Evolutionary conservation across 257 asterid species (phyloP).

Genomic region (Scutellaria galericulata): DNA sequence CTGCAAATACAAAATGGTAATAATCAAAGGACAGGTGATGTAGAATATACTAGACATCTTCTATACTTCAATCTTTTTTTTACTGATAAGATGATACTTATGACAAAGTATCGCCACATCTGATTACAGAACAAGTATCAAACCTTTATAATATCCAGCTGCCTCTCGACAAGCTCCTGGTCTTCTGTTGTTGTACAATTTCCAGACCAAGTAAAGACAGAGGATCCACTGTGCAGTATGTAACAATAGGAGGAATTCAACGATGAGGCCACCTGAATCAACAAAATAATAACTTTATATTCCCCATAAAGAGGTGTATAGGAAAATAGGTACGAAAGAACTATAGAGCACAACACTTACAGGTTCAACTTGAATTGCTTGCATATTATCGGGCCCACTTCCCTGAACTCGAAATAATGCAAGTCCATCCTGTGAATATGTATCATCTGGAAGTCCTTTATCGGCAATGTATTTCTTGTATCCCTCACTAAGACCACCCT

Average conservation of each 20-base stretch:
- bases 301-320: neutral
- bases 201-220: conserved; percentile 75
- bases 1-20: conserved; percentile 46
- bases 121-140: conserved; percentile 29
- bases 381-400: conserved; percentile 73
- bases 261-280: conserved; percentile 72
- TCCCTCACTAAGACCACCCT: conserved; percentile 78
- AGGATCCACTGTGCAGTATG: conserved; percentile 63
- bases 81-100: conserved; percentile 5
- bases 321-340: conserved; percentile 15
- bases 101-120: conserved; percentile 14
- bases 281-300: conserved; percentile 26
- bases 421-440: conserved; percentile 57
- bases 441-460: conserved; percentile 69
- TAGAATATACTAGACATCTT: neutral
- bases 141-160: conserved; percentile 73
- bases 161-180: conserved; percentile 84
- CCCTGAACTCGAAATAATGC: conserved; percentile 87
- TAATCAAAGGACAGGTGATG: conserved; percentile 28
- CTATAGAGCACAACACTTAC: conserved; percentile 45
- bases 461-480: conserved; percentile 59
- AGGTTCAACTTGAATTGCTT: conserved; percentile 89
- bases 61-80: conserved; percentile 8
- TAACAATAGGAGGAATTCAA: conserved; percentile 78
- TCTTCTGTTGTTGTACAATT: conserved; percentile 63